phyloP scores from a whole-genome alignment of 2,329 filamentous ascomycete species.

The Penicillium olsonii region DNA sequence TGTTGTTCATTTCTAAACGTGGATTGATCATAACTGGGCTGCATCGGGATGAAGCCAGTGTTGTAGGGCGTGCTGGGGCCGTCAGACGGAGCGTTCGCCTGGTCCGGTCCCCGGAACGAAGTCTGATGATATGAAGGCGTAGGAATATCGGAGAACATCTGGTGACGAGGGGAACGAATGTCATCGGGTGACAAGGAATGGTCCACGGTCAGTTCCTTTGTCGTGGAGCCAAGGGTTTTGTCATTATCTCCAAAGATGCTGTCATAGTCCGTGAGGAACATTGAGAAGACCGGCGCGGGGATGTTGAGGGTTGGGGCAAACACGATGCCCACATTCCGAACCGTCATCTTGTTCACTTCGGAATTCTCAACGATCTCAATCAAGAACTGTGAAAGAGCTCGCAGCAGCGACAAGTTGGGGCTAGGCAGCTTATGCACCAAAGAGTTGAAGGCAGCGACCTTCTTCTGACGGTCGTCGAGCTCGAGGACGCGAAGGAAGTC shows the following conservation, averaged over 20 bases:
- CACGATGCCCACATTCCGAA: conserved; percentile 95
- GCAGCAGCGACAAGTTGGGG: conserved; percentile 77
- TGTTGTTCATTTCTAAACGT: conserved; percentile 32
- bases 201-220: conserved; percentile 46
- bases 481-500: conserved; percentile 87
- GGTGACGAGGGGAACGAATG: conserved; percentile 63
- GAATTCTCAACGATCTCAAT: conserved; percentile 91
- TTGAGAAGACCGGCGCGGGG: conserved; percentile 87
- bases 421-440: conserved; percentile 78
- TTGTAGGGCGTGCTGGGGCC: conserved; percentile 41
- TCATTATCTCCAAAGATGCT: conserved; percentile 74
- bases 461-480: conserved; percentile 71
- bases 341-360: conserved; percentile 94
- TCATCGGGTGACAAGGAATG: conserved; percentile 54
- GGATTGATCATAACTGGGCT: conserved; percentile 50
- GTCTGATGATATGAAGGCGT: conserved; percentile 64
- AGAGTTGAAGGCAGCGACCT: conserved; percentile 72
- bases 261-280: conserved; percentile 88
- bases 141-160: conserved; percentile 67
- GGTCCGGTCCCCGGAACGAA: conserved; percentile 45
- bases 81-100: conserved; percentile 26
- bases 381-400: conserved; percentile 83
- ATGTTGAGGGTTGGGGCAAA: conserved; percentile 98
- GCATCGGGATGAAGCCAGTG: conserved; percentile 54
- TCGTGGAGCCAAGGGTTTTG: conserved; percentile 37